Evolutionary conservation across 1,284 basidiomycete species (phyloP), one percentile per base, ranked within the genome.

Genomic region (Omphalotus olearius): DNA sequence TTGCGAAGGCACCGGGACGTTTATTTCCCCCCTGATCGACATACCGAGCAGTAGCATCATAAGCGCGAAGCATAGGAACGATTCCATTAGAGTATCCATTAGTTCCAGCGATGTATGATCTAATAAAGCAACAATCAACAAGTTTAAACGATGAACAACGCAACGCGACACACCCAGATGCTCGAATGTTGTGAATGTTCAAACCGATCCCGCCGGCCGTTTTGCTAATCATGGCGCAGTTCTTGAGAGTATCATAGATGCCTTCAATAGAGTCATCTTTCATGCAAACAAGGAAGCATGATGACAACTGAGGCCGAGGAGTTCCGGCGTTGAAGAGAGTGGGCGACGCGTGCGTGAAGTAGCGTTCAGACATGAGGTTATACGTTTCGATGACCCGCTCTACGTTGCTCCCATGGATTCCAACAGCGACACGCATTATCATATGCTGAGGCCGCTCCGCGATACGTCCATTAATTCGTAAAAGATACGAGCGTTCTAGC

Each of bases 11-110:
- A 58, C 97, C 97, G 2, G 97, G 97, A 41, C 97, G 91, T 78
- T 99, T 99, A 82, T 99, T 99, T 46, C 97, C 97, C 57, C 97
- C 96, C 69, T 99, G 97, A 70, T 99, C 97, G 57, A 99, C 97
- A 67, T 99, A 99, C 49, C 97, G 92, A 28, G 97, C 97, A 5
- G 97, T 99, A 11, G 97, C 95, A 66, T 99, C 97, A 70, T 89
- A 99, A 0, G 93, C 96, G 55, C 97, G 91, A 46, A 99, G 87
- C 97, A 99, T 99, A 33, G 97, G 97, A 1, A 99, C 93, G 64
- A 99, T 98, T 58, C 97, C 97, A 65, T 99, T 99, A 9, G 93
- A 98, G 70, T 96, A 95, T 4, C 97, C 96, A 69, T 98, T 98
- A 47, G 95, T 98, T 35, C 95, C 93, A 6, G 92, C 90, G 56